These are phyloP conservation scores for Dendrocalamus latiflorus DNA, from an alignment of 202 grass and related monocot species.

Conservation along the genomic window DNA sequence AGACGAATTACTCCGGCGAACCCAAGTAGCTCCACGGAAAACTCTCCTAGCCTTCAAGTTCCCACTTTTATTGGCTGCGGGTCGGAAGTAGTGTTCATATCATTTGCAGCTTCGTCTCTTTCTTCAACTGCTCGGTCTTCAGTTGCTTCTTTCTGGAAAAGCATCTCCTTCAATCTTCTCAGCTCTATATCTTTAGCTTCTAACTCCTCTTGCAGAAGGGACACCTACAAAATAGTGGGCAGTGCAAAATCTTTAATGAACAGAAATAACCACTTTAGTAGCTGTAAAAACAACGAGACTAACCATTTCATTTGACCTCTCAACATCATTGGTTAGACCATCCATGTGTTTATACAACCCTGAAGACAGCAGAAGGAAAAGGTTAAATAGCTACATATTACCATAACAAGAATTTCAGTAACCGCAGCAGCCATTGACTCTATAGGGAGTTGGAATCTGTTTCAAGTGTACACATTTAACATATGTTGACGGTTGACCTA, in stretches of 20 bases:
- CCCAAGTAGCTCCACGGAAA: not conserved
- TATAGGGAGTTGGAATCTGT: not conserved
- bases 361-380: constrained; percentile 31
- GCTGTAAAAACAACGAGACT: not conserved
- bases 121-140: constrained; percentile 30
- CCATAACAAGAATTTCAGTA: not conserved
- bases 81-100: constrained; percentile 18
- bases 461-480: not conserved
- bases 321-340: constrained; percentile 73
- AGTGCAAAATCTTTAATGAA: not conserved
- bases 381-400: constrained; percentile 4
- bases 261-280: not conserved
- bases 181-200: constrained; percentile 62
- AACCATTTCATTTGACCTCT: constrained; percentile 98
- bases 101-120: constrained; percentile 7
- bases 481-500: too few species aligned
- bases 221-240: constrained; percentile 32
- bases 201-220: constrained; percentile 77
- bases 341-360: constrained; percentile 93
- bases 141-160: constrained; percentile 52
- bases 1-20: not conserved
- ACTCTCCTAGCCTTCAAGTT: not conserved
- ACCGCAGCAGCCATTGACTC: not conserved
- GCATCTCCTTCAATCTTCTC: constrained; percentile 58
- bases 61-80: constrained; percentile 19